A percentile compares a stretch with the other conserved stretches of the same genome.
Evolutionary conservation across 2,329 filamentous ascomycete species (phyloP).

Genomic region (Parastagonospora nodorum): DNA sequence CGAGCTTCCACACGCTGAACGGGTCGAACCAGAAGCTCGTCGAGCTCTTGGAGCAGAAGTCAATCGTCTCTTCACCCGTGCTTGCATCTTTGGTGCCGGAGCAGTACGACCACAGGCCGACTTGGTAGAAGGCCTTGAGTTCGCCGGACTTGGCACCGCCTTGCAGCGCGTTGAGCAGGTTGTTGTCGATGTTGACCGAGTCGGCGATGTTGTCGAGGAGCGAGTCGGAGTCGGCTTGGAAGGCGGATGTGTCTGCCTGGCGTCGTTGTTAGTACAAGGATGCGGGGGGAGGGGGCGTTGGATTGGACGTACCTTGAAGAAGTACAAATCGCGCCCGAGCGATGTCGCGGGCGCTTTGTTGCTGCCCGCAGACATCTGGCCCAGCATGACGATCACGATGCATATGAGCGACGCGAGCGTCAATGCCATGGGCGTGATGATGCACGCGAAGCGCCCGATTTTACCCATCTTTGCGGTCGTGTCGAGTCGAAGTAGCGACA

Average conservation of each 20-base stretch:
- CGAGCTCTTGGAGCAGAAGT: constrained; percentile 70
- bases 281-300: constrained; percentile 23
- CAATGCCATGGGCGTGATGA: constrained; percentile 82
- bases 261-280: not conserved
- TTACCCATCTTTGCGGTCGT: constrained; percentile 63
- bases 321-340: constrained; percentile 59
- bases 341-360: constrained; percentile 41
- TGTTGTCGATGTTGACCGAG: constrained; percentile 44
- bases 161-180: constrained; percentile 48
- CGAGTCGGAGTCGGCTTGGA: constrained; percentile 52
- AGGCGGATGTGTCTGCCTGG: constrained; percentile 52
- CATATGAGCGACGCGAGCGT: constrained; percentile 78
- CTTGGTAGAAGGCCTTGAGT: constrained; percentile 77
- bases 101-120: constrained; percentile 91
- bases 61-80: constrained; percentile 51
- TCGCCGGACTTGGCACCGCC: constrained; percentile 45
- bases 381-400: constrained; percentile 62
- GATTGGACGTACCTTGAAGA: constrained; percentile 60
- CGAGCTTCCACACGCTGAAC: constrained; percentile 68
- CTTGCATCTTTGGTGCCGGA: constrained; percentile 61
- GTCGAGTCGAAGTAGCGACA: not conserved
- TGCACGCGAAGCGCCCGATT: constrained; percentile 81
- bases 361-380: constrained; percentile 56
- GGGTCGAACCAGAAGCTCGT: constrained; percentile 78
- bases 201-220: constrained; percentile 10